Base-by-base conservation (phyloP, 441 rosid genomes). In the Erodium moschatum region DNA sequence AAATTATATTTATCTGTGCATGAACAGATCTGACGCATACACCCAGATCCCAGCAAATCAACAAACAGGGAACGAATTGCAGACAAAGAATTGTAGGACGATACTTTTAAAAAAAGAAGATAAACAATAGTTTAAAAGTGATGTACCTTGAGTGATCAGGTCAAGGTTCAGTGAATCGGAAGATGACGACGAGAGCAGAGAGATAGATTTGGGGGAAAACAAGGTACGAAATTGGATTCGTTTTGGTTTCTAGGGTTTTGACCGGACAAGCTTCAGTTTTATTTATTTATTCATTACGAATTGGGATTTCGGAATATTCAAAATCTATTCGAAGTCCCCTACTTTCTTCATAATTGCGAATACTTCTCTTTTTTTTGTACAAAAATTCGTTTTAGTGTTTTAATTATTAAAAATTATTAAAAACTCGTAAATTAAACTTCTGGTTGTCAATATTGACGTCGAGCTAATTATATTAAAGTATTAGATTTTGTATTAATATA, bases 171-270 rank as follows among this genome's bases (percentile, higher is more conserved):
- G 29, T 18, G 63, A 10, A 56, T 56, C 63, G 24, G 63, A 56
- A 62, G 46, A 54, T 20, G 44, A 40, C 44, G 44, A 40, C 0
- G 44, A 58, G 0, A 42, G 33, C 4, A 19, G 13, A 50, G 50
- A 15, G 44, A 13, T 7, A 16, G 48, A 67, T 60, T 12, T 27
- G 13, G 69, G 11, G 21, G 6, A 61, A 65, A 21, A 12, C 4
- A 2, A 19, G 63, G 11, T 48, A 56, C 27, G 63, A 18, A 56
- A 56, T 56, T 56, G 63, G 63, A 18, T 11, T 20, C 15, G 3
- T 64, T 12, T 50, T 18, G 48, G 52, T 65, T 66, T 78, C 79
- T 81, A 77, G 86, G 77, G 79, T 77, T 83, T 79, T 77, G 84
- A 80, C 81, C 78, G 62, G 13, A 13, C 24, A 21, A 9, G 63